Percentiles rank a stretch among this genome's conserved stretches.
Evolutionary conservation across 345 rosid genomes (phyloP).

Genomic region (Aethionema arabicum): DNA sequence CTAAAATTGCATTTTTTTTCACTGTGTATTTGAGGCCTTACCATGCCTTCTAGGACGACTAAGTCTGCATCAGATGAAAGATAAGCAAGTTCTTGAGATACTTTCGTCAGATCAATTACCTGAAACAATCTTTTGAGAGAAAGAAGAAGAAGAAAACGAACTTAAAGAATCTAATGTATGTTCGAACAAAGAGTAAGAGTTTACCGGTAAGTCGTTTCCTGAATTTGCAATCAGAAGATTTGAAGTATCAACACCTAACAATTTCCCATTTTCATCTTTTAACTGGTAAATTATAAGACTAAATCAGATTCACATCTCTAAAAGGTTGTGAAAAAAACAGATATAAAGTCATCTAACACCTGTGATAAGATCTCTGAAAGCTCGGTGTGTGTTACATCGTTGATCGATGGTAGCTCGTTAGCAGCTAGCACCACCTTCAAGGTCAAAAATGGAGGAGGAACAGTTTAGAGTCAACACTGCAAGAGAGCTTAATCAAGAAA

Average conservation of each 20-base stretch:
- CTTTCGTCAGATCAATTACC: conserved; percentile 94
- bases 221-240: conserved; percentile 88
- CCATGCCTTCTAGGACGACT: conserved; percentile 98
- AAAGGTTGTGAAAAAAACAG: neutral
- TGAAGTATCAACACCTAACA: conserved; percentile 72
- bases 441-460: neutral
- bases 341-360: conserved; percentile 42
- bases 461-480: conserved; percentile 5
- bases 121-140: conserved; percentile 31
- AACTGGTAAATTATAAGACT: conserved; percentile 54
- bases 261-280: conserved; percentile 77
- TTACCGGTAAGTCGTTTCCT: conserved; percentile 95
- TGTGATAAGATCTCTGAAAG: conserved; percentile 72
- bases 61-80: conserved; percentile 83
- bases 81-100: conserved; percentile 81
- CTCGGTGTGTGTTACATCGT: conserved; percentile 87
- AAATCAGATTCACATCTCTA: conserved; percentile 25
- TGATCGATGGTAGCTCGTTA: conserved; percentile 89
- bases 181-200: conserved; percentile 15
- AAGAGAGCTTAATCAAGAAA: conserved; percentile 6
- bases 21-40: conserved; percentile 39
- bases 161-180: conserved; percentile 8
- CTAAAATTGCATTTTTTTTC: neutral
- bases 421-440: conserved; percentile 92
- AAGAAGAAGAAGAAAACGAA: neutral